A percentile compares a stretch with the other conserved stretches of the same genome.
These are phyloP conservation scores for Pseudozyma tsukubaensis DNA, from an alignment of 1,284 basidiomycete genomes.

Conservation along the genomic window DNA sequence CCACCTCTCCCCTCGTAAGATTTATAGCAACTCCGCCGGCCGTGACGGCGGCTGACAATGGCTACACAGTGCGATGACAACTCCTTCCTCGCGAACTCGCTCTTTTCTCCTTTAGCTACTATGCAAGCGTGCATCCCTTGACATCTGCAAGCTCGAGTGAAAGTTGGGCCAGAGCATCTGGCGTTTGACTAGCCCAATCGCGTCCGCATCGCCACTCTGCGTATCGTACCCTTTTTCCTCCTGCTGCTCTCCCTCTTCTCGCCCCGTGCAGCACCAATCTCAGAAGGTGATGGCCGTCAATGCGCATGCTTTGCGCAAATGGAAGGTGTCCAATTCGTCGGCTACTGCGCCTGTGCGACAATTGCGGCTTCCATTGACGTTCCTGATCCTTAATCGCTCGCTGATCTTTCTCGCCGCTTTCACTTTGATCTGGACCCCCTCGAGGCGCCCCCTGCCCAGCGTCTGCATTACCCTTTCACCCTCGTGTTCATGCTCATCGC, in stretches of 20 bases:
- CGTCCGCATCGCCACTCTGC: not conserved
- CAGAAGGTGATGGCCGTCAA: too few species aligned
- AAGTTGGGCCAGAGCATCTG: constrained; percentile 26
- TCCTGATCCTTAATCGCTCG: constrained; percentile 9
- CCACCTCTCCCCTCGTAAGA: not conserved
- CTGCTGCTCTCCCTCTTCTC: not conserved
- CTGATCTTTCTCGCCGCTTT: not conserved
- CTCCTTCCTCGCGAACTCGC: not conserved
- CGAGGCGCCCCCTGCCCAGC: not conserved
- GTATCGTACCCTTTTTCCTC: not conserved
- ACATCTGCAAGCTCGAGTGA: not conserved
- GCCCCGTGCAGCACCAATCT: not conserved
- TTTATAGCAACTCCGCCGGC: constrained; percentile 5
- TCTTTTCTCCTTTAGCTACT: not conserved
- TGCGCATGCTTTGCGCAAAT: too few species aligned
- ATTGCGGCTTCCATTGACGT: constrained; percentile 1
- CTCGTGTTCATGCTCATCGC: not conserved
- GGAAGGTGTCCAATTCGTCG: not conserved
- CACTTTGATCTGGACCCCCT: not conserved
- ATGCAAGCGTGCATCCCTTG: not conserved
- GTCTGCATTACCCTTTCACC: constrained; percentile 12
- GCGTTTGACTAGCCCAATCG: constrained; percentile 15
- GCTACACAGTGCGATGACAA: not conserved
- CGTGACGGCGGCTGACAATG: constrained; percentile 2
- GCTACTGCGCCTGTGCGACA: not conserved